Evolutionary conservation across 306 rosid species (phyloP).

Genomic region (Quercus cerris): DNA sequence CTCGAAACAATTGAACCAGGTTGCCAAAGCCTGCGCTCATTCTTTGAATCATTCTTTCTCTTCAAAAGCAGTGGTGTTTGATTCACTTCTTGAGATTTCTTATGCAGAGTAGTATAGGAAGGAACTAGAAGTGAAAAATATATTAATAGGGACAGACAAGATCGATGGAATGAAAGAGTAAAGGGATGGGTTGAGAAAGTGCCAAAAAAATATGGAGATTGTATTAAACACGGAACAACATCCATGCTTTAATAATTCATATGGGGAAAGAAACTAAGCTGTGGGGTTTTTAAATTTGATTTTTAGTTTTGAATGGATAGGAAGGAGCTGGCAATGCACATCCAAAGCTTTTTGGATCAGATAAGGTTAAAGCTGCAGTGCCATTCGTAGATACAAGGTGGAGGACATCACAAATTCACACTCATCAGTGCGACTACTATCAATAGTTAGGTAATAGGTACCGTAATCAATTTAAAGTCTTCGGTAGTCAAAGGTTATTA

Average conservation of each 20-base stretch:
- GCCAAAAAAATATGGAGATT: not conserved
- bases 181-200: not conserved
- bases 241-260: not conserved
- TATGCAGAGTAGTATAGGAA: not conserved
- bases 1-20: slow-evolving; percentile 4
- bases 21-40: not conserved
- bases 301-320: no score
- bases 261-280: not conserved
- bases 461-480: no score
- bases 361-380: no score
- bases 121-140: not conserved
- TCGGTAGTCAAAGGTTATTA: no score
- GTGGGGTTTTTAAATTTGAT: no score
- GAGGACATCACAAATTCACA: no score
- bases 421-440: no score
- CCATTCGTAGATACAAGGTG: no score
- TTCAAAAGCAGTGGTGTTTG: not conserved
- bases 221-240: not conserved
- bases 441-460: no score
- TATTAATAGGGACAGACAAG: not conserved
- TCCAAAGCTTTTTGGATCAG: no score
- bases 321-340: no score
- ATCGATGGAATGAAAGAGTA: not conserved
- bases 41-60: slow-evolving; percentile 35
- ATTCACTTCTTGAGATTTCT: not conserved